Evolutionary conservation across 345 rosid genomes (phyloP).

Genomic region (Eucalyptus grandis): DNA sequence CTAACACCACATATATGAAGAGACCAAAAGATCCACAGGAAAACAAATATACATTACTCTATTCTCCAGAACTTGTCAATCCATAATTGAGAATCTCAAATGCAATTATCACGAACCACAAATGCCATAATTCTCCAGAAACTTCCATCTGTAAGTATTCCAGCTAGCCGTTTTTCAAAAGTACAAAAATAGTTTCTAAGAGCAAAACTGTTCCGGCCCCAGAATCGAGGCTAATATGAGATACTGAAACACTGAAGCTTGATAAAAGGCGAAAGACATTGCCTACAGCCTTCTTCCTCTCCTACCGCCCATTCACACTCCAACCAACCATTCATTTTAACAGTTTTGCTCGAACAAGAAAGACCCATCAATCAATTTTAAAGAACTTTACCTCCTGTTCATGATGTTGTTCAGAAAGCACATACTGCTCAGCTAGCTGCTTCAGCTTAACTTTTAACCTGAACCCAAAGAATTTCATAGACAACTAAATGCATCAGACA

Average conservation of each 20-base stretch:
- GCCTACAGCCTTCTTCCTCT: conserved; percentile 48
- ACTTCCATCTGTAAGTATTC: background rate
- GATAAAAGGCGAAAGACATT: background rate
- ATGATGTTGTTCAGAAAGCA: too few species aligned
- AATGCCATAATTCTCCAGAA: background rate
- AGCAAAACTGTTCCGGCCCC: background rate
- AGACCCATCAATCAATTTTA: too few species aligned
- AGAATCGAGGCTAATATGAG: background rate
- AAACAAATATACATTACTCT: background rate
- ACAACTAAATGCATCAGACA: too few species aligned
- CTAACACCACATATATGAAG: background rate
- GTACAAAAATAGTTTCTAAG: background rate
- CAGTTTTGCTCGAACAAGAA: too few species aligned
- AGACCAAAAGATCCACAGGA: background rate
- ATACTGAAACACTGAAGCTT: background rate
- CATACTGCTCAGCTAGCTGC: too few species aligned
- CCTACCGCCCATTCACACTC: conserved; percentile 27
- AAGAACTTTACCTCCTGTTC: too few species aligned
- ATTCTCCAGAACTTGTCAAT: background rate
- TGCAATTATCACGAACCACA: background rate
- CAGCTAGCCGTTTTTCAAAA: background rate
- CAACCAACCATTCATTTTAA: too few species aligned
- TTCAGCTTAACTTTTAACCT: too few species aligned
- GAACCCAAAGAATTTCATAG: too few species aligned
- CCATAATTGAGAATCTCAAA: background rate